Percentiles rank a stretch among this genome's conserved stretches.
Evolutionary conservation across 495 filamentous ascomycete genomes (phyloP).

Genomic region (Aspergillus haitiensis): DNA sequence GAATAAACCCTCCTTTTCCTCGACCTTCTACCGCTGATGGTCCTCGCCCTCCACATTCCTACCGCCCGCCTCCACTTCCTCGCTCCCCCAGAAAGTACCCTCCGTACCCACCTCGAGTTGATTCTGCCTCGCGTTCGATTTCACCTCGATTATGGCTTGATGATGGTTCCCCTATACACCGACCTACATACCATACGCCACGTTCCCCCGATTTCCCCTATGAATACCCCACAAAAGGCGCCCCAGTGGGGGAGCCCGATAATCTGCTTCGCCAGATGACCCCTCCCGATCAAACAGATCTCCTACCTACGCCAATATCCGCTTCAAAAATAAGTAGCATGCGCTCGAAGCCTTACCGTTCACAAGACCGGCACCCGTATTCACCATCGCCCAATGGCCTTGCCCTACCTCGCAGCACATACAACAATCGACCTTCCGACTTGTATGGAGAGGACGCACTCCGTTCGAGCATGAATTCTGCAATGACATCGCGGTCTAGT

Average conservation of each 20-base stretch:
- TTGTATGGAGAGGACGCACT: slow-evolving; percentile 53
- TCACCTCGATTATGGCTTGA: slow-evolving; percentile 32
- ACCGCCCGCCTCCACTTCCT: slow-evolving; percentile 26
- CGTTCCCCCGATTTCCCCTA: slow-evolving; percentile 26
- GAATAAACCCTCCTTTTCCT: slow-evolving; percentile 34
- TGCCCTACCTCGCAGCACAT: slow-evolving; percentile 35
- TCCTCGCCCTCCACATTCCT: slow-evolving; percentile 28
- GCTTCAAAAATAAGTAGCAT: slow-evolving; percentile 34
- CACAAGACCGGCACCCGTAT: slow-evolving; percentile 31
- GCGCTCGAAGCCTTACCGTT: slow-evolving; percentile 32
- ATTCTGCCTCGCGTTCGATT: slow-evolving; percentile 32
- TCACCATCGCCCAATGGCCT: slow-evolving; percentile 28
- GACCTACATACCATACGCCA: slow-evolving; percentile 26
- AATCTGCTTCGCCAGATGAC: slow-evolving; percentile 31
- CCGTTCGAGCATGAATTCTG: slow-evolving; percentile 72
- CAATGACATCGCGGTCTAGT: slow-evolving; percentile 67
- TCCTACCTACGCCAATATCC: slow-evolving; percentile 45
- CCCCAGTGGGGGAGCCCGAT: slow-evolving; percentile 29
- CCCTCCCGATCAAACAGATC: slow-evolving; percentile 29
- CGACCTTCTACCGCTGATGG: slow-evolving; percentile 30
- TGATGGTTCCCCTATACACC: slow-evolving; percentile 25
- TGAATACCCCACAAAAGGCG: slow-evolving; percentile 22
- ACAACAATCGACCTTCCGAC: slow-evolving; percentile 33
- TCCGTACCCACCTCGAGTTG: slow-evolving; percentile 23
- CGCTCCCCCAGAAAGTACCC: slow-evolving; percentile 33